Percentiles rank a stretch among this genome's conserved stretches.
Evolutionary conservation across 2,329 filamentous ascomycete genomes (phyloP).

Genomic region (Coniosporium tulheliwenetii): DNA sequence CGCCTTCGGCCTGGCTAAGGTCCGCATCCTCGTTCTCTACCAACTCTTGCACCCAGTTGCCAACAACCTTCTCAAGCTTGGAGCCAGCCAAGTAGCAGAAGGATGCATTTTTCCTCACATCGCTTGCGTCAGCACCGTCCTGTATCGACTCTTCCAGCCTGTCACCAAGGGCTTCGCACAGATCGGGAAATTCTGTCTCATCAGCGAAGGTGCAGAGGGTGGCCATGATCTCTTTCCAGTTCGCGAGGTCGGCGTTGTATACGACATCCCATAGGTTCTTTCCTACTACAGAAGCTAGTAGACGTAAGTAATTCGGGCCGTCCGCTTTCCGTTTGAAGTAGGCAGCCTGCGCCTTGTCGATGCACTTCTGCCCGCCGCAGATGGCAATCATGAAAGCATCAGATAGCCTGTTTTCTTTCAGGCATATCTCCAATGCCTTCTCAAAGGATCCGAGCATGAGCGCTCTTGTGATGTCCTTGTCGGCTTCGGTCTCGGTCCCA

Average conservation of each 20-base stretch:
- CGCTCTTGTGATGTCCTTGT: slow-evolving; percentile 74
- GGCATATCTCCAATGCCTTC: slow-evolving; percentile 72
- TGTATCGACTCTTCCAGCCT: slow-evolving; percentile 58
- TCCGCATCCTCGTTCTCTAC: slow-evolving; percentile 67
- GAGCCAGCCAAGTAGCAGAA: slow-evolving; percentile 95
- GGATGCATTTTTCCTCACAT: slow-evolving; percentile 66
- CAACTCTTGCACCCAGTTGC: slow-evolving; percentile 84
- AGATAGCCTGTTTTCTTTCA: slow-evolving; percentile 78
- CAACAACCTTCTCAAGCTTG: slow-evolving; percentile 92
- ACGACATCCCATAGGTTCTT: slow-evolving; percentile 98
- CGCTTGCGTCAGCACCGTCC: slow-evolving; percentile 31
- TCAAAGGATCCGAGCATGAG: slow-evolving; percentile 84
- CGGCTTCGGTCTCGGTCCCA: slow-evolving; percentile 67
- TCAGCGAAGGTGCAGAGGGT: slow-evolving; percentile 91
- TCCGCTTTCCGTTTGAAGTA: slow-evolving; percentile 75
- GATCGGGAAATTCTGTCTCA: slow-evolving; percentile 77
- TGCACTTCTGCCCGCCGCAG: slow-evolving; percentile 81
- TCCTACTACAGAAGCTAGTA: slow-evolving; percentile 79
- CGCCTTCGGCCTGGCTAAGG: slow-evolving; percentile 50
- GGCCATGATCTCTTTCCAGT: slow-evolving; percentile 97
- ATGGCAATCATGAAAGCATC: slow-evolving; percentile 98
- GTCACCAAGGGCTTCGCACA: slow-evolving; percentile 90
- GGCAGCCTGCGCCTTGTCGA: slow-evolving; percentile 83
- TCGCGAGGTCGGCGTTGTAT: slow-evolving; percentile 79
- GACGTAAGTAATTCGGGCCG: slow-evolving; percentile 78